Evolutionary conservation across 495 filamentous ascomycete genomes (phyloP), one percentile per base, ranked within the genome.

Genomic region (Bryoglossum gracile): DNA sequence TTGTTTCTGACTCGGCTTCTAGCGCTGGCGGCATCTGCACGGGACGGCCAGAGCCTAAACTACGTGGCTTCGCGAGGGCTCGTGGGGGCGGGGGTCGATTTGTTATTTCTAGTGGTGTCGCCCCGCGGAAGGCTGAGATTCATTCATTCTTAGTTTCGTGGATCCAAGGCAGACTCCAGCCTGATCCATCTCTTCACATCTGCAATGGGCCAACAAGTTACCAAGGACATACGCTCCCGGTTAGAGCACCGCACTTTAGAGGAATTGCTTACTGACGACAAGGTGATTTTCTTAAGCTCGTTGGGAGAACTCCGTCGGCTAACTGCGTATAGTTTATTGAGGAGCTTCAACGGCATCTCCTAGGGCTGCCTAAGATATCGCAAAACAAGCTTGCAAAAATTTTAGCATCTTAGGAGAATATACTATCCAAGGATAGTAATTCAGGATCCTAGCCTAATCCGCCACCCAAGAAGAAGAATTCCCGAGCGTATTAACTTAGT

Each of bases 371-470:
- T 30, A 30, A 30, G 26, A 30, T 5, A 30, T 30, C 26, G 26
- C 26, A 30, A 14, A 46, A 13, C 43, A 46, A 35, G 8, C 43
- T 46, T 46, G 26, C 17, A 13, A 46, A 46, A 35, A 36, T 46
- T 46, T 36, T 35, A 46, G 43, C 43, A 16, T 30, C 8, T 6
- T 30, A 30, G 26, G 26, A 37, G 45, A 40, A 26, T 39, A 48
- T 34, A 26, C 34, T 25, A 8, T 38, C 33, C 32, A 41, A 48
- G 32, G 34, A 48, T 4, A 40, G 34, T 23, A 8, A 40, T 48
- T 48, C 22, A 40, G 45, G 33, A 48, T 48, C 45, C 33, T 2
- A 48, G 45, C 45, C 45, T 48, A 48, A 48, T 48, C 30, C 18
- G 45, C 33, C 16, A 3, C 35, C 45, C n/a, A 23, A 48, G 33